These are phyloP conservation scores for Leersia perrieri DNA, from an alignment of 176 grass and related monocot genomes.

Conservation along the genomic window DNA sequence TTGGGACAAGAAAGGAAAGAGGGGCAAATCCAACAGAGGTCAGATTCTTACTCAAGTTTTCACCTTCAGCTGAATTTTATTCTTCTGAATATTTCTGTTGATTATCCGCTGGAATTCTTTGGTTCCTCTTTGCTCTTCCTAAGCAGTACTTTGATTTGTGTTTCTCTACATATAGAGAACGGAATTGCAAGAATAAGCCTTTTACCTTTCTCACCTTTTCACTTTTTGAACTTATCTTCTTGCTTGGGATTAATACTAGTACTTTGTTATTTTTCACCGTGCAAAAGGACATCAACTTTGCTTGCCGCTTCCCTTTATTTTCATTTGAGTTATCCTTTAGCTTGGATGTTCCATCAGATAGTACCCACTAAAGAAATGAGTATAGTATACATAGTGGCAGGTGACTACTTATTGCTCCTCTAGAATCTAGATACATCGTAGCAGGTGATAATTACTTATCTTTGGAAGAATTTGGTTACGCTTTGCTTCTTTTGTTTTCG, in stretches of 20 bases:
- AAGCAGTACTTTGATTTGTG: neutral
- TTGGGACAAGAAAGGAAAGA: neutral
- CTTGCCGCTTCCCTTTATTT: neutral
- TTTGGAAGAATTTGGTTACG: neutral
- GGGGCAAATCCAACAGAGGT: neutral
- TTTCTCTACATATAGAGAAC: neutral
- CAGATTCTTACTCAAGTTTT: conserved; percentile 16
- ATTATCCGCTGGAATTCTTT: neutral
- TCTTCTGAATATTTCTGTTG: neutral
- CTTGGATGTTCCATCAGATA: neutral
- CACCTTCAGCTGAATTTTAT: neutral
- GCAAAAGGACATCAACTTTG: neutral
- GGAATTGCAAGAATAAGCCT: neutral
- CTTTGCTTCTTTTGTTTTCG: neutral
- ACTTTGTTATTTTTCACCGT: neutral
- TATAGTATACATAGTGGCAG: no score
- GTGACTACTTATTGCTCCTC: neutral
- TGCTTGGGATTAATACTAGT: neutral
- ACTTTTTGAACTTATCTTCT: neutral
- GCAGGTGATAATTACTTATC: neutral
- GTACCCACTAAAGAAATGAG: neutral
- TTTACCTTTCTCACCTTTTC: neutral
- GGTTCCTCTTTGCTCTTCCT: neutral
- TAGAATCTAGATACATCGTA: neutral
- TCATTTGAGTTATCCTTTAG: neutral